These are phyloP conservation scores for Dipteronia sinensis DNA, from an alignment of 345 rosid genomes.

Conservation along the genomic window DNA sequence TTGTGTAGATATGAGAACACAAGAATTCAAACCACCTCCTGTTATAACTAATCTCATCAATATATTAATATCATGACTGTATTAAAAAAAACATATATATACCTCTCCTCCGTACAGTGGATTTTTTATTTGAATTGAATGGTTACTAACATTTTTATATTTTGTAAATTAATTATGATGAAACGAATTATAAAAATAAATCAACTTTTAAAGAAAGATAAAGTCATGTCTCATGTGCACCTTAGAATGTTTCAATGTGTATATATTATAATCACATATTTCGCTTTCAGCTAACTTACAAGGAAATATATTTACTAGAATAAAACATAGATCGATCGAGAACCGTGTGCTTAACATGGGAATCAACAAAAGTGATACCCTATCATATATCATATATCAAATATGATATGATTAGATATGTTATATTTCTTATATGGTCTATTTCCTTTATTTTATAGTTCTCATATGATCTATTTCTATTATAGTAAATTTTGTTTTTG, in stretches of 20 bases:
- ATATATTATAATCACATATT: too few species aligned
- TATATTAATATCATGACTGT: background rate
- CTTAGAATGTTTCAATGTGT: background rate
- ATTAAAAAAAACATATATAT: too few species aligned
- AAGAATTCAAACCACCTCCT: conserved; percentile 21
- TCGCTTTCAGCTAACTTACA: background rate
- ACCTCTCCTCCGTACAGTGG: background rate
- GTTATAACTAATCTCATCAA: conserved; percentile 20
- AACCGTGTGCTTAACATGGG: too few species aligned
- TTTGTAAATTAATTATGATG: background rate
- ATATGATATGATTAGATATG: too few species aligned
- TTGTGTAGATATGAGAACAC: conserved; percentile 26
- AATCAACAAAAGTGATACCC: too few species aligned
- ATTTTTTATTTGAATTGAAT: background rate
- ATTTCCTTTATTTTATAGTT: too few species aligned
- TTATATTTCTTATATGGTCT: too few species aligned
- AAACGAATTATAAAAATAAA: too few species aligned
- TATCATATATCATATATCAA: too few species aligned
- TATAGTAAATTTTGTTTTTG: too few species aligned
- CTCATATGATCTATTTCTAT: too few species aligned
- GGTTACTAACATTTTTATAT: background rate
- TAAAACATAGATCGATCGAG: background rate
- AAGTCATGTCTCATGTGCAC: background rate
- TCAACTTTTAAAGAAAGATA: background rate
- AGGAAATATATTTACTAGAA: background rate